These are phyloP conservation scores for Candida stauntonica DNA, from an alignment of 805 yeast species.

Conservation along the genomic window DNA sequence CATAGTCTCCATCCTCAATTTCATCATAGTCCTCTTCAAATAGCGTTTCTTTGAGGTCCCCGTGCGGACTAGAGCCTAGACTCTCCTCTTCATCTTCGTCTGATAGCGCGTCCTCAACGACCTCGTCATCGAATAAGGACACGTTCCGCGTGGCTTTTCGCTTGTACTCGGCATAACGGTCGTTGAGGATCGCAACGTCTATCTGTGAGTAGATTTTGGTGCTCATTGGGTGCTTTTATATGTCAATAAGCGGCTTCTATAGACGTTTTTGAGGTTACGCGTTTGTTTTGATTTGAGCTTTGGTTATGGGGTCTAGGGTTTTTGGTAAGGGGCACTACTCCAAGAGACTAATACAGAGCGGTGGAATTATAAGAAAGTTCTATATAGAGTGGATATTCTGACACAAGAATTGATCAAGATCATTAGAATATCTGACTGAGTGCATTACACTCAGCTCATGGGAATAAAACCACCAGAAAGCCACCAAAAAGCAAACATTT, in stretches of 20 bases:
- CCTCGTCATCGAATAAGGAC: background rate
- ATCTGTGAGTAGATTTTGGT: slow-evolving; percentile 1
- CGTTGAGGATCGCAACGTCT: slow-evolving; percentile 12
- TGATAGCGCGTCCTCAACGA: background rate
- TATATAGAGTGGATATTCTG: too few relatives aligned
- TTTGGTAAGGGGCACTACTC: too few relatives aligned
- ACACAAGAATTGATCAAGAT: too few relatives aligned
- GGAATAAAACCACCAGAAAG: too few relatives aligned
- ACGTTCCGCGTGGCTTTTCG: background rate
- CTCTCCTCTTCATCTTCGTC: slow-evolving; percentile 1
- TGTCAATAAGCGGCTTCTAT: background rate
- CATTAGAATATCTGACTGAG: too few relatives aligned
- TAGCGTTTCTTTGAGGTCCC: slow-evolving; percentile 7
- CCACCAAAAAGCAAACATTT: too few relatives aligned
- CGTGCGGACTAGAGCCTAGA: background rate
- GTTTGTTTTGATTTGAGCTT: background rate
- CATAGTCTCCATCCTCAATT: slow-evolving; percentile 4
- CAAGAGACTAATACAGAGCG: too few relatives aligned
- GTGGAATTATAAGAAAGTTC: too few relatives aligned
- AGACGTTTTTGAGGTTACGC: background rate
- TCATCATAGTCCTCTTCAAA: slow-evolving; percentile 1
- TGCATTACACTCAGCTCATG: too few relatives aligned
- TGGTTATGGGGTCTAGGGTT: too few relatives aligned
- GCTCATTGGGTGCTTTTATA: background rate
- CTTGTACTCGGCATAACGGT: slow-evolving; percentile 9